Base-by-base conservation (phyloP, 2,329 filamentous ascomycete species). In the Geosmithia putterillii region DNA sequence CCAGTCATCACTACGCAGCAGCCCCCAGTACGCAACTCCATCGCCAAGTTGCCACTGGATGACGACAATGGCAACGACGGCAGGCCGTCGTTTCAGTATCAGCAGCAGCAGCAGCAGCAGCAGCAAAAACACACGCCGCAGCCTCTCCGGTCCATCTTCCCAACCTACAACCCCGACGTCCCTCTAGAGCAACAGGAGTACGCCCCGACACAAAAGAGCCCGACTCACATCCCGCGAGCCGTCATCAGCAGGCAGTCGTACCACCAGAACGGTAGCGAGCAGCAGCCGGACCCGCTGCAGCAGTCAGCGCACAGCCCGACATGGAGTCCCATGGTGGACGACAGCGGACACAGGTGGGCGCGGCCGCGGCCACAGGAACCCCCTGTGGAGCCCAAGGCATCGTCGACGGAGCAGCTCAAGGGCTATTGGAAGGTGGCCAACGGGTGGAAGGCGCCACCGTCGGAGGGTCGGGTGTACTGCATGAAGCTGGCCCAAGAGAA, bases 111-210 rank as follows among this genome's bases (percentile, higher is more conserved):
- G 23, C 23, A 25, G 10, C 23, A 32, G 28, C 28, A 12, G 28
- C 28, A 32, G 28, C 28, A 32, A 32, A 14, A 12, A 4, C 56
- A 56, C 42, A 57, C 49, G 46, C 6, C 10, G 15, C 28, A 12
- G 15, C 51, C 58, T 0, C 70, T 84, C 52, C 73, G 75, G 25
- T 88, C 83, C 20, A 87, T 89, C 52, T 89, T 89, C 52, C 84
- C 84, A 7, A 71, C 74, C 23, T 88, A 87, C 55, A 79, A 89
- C 53, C 80, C 78, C 3, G 72, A 71, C 1, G 56, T 86, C 20
- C 69, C 82, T 5, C 70, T 86, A 3, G 69, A 77, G 44, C 74
- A 78, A 45, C 84, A 89, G 54, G 62, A 75, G 40, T 88, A 89
- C 61, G 82, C 73, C 41, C 82, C 83, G 2, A 80, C 76, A 1